These are phyloP conservation scores for Trichoderma koningiopsis DNA, from an alignment of 2,329 filamentous ascomycete species.

Conservation along the genomic window DNA sequence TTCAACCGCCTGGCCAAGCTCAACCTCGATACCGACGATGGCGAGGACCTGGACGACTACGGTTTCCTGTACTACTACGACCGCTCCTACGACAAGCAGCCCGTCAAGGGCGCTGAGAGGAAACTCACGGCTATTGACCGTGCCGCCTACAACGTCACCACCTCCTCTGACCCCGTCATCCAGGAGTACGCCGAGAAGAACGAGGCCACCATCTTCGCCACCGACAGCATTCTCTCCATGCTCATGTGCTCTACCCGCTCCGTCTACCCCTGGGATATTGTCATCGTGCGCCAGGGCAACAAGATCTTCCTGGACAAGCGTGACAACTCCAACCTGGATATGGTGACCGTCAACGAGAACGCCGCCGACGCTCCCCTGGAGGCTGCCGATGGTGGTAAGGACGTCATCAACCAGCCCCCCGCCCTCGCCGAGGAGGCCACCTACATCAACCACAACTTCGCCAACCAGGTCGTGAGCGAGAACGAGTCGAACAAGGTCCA, in stretches of 20 bases:
- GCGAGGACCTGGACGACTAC: conserved; percentile 92
- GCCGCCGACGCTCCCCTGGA: conserved; percentile 93
- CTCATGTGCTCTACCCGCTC: conserved; percentile 97
- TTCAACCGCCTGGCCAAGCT: conserved; percentile 94
- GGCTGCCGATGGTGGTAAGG: conserved; percentile 87
- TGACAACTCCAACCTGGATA: conserved; percentile 89
- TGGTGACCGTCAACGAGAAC: conserved; percentile 99
- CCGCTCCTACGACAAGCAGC: conserved; percentile 88
- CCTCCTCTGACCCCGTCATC: conserved; percentile 92
- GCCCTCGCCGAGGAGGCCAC: conserved; percentile 96
- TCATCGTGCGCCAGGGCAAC: conserved; percentile 89
- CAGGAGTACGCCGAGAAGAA: conserved; percentile 95
- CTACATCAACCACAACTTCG: conserved; percentile 99
- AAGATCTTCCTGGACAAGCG: conserved; percentile 99
- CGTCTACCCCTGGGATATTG: conserved; percentile 97
- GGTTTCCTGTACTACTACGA: conserved; percentile 99
- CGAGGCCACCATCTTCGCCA: conserved; percentile 95
- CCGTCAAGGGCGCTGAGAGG: conserved; percentile 84
- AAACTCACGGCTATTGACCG: conserved; percentile 89
- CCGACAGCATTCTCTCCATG: conserved; percentile 96
- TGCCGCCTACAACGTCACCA: conserved; percentile 97
- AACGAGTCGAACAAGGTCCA: conserved; percentile 74
- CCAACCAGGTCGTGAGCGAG: conserved; percentile 91
- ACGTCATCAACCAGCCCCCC: conserved; percentile 89
- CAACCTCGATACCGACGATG: conserved; percentile 91